Percentiles rank a stretch among this genome's conserved stretches.
Evolutionary conservation across 2,329 filamentous ascomycete species (phyloP).

Genomic region (Shiraia bambusicola): DNA sequence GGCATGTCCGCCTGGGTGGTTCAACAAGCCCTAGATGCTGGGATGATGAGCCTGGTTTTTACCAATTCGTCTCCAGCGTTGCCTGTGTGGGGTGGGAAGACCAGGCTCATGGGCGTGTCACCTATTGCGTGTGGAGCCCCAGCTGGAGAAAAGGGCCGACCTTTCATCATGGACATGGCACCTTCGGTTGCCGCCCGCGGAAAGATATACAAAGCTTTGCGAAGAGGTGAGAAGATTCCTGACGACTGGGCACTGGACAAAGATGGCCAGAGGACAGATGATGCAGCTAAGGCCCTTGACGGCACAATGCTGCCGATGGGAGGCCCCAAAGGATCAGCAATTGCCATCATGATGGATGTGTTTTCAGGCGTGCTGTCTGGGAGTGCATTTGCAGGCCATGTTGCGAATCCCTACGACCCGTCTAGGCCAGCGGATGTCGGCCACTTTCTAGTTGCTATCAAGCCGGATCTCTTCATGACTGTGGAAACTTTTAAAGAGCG

Average conservation of each 20-base stretch:
- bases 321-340: slow-evolving; percentile 75
- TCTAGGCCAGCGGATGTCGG: slow-evolving; percentile 69
- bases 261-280: slow-evolving; percentile 68
- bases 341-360: slow-evolving; percentile 86
- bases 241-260: slow-evolving; percentile 73
- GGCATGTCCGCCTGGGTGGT: slow-evolving; percentile 83
- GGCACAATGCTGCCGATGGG: slow-evolving; percentile 82
- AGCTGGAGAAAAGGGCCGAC: slow-evolving; percentile 54
- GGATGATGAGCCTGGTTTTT: slow-evolving; percentile 63
- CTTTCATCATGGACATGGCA: slow-evolving; percentile 77
- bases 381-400: slow-evolving; percentile 74
- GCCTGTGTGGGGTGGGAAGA: slow-evolving; percentile 68
- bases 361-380: slow-evolving; percentile 79
- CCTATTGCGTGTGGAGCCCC: slow-evolving; percentile 77
- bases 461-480: slow-evolving; percentile 73
- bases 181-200: slow-evolving; percentile 69
- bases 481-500: slow-evolving; percentile 67
- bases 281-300: slow-evolving; percentile 68
- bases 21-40: slow-evolving; percentile 71
- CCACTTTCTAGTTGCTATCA: slow-evolving; percentile 66
- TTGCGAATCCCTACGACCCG: slow-evolving; percentile 74
- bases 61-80: slow-evolving; percentile 68
- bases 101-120: slow-evolving; percentile 71
- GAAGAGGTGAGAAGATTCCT: slow-evolving; percentile 69
- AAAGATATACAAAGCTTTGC: slow-evolving; percentile 70